Evolutionary conservation across 148 eudicot genomes (phyloP).

Genomic region (Simmondsia chinensis): DNA sequence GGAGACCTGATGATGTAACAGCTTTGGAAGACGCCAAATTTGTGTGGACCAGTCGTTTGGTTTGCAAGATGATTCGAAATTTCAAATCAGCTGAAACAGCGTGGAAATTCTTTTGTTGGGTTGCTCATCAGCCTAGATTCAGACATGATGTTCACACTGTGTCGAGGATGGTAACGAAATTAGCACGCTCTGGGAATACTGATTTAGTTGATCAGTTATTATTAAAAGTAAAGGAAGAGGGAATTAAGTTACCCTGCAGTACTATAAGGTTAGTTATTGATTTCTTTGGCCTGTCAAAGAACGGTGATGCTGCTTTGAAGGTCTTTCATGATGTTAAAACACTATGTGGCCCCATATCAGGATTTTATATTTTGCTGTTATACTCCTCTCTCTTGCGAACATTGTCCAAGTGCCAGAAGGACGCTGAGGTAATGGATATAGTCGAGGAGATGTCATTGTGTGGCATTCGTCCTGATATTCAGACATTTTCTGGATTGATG

Average conservation of each 20-base stretch:
- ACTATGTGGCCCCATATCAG: constrained; percentile 43
- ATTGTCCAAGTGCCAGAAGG: constrained; percentile 68
- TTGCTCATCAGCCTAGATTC: constrained; percentile 61
- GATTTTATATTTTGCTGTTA: constrained; percentile 31
- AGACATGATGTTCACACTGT: constrained; percentile 71
- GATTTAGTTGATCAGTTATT: constrained; percentile 51
- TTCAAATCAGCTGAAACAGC: constrained; percentile 69
- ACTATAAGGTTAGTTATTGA: constrained; percentile 58
- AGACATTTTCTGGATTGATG: constrained; percentile 77
- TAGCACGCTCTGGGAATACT: constrained; percentile 43
- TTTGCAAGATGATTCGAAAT: constrained; percentile 69
- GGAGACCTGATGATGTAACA: constrained; percentile 63
- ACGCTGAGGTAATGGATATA: constrained; percentile 29
- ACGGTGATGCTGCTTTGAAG: constrained; percentile 61
- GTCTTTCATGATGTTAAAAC: constrained; percentile 37
- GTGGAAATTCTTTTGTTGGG: constrained; percentile 80
- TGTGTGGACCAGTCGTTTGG: constrained; percentile 83
- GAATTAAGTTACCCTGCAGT: constrained; percentile 44
- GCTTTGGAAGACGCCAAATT: constrained; percentile 64
- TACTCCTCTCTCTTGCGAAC: constrained; percentile 73
- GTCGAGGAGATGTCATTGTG: constrained; percentile 60
- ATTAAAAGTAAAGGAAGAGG: constrained; percentile 38
- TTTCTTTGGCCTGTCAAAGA: constrained; percentile 49
- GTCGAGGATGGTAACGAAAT: constrained; percentile 50
- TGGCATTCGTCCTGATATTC: constrained; percentile 65